phyloP scores from a whole-genome alignment of 2,329 filamentous ascomycete genomes.

The Alternaria alternata region DNA sequence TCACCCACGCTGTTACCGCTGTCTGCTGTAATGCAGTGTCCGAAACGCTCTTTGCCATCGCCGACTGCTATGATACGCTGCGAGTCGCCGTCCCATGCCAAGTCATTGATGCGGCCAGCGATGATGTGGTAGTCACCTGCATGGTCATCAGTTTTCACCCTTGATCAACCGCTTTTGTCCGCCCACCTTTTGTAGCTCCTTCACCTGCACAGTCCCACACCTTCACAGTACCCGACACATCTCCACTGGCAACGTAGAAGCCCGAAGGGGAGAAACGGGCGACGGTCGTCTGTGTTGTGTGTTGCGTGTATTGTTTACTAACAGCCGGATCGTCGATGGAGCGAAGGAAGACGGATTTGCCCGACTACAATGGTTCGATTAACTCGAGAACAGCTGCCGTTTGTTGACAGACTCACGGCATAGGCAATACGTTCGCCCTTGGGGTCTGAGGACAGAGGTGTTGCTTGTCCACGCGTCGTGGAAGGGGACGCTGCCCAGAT shows the following conservation, averaged over 20 bases:
- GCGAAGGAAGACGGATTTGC: constrained; percentile 95
- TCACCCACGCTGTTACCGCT: constrained; percentile 96
- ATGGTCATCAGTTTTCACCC: constrained; percentile 36
- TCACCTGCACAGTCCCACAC: constrained; percentile 91
- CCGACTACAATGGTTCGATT: constrained; percentile 67
- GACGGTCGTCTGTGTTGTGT: constrained; percentile 88
- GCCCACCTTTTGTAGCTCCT: constrained; percentile 78
- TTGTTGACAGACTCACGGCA: constrained; percentile 65
- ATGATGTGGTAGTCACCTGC: constrained; percentile 90
- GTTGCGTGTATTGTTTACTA: constrained; percentile 89
- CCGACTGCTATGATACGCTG: constrained; percentile 96
- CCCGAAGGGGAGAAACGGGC: constrained; percentile 93
- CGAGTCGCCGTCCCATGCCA: constrained; percentile 97
- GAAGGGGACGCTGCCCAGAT: constrained; percentile 87
- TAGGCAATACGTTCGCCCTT: constrained; percentile 95
- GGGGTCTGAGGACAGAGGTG: constrained; percentile 83
- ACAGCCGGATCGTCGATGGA: constrained; percentile 88
- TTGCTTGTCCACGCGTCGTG: constrained; percentile 85
- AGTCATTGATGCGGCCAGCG: constrained; percentile 91
- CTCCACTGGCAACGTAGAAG: constrained; percentile 93
- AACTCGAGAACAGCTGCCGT: constrained; percentile 4
- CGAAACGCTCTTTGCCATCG: constrained; percentile 91
- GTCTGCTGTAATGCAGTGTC: constrained; percentile 88
- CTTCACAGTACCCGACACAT: constrained; percentile 81
- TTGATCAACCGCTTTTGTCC: background rate